Conservation (phyloP, 1,139 yeast species). For the Suhomyces kunorum region DNA sequence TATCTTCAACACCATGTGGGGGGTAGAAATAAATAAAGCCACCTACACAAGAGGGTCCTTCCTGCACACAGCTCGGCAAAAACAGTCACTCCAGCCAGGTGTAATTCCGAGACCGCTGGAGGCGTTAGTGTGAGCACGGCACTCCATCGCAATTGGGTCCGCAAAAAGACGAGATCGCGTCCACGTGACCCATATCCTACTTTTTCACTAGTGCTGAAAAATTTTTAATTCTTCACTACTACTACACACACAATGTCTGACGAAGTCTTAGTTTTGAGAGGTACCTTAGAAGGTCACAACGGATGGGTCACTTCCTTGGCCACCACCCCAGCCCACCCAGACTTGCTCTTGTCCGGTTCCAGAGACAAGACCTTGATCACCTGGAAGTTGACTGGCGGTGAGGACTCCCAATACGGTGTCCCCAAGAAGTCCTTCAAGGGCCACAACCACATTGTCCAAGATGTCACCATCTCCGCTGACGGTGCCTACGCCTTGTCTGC, state of each 20-base stretch:
- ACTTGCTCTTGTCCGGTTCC: conserved; percentile 95
- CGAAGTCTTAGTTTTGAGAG: conserved; percentile 99
- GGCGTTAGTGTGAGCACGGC: conserved; percentile 28
- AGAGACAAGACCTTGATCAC: conserved; percentile 98
- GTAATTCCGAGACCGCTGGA: conserved; percentile 39
- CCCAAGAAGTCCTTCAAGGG: conserved; percentile 98
- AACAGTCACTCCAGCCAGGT: conserved; percentile 36
- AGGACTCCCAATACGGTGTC: conserved; percentile 95
- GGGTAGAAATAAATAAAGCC: too few relatives aligned
- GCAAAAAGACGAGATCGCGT: conserved; percentile 14
- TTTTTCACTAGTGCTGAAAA: conserved; percentile 8
- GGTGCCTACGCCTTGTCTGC: conserved; percentile 98
- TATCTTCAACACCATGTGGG: conserved; percentile 17
- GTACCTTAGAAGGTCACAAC: conserved; percentile 90
- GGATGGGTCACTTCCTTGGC: conserved; percentile 98
- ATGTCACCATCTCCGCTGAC: conserved; percentile 96
- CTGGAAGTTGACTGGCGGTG: conserved; percentile 97
- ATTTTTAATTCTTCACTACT: conserved; percentile 6
- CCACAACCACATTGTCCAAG: conserved; percentile 99
- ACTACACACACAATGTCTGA: conserved; percentile 50
- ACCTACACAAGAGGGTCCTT: too few relatives aligned
- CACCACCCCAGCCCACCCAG: conserved; percentile 98
- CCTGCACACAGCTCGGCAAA: conserved; percentile 36
- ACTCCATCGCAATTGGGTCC: background rate
- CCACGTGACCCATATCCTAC: conserved; percentile 14